Base-by-base conservation (phyloP, 257 asterid species). In the Nicotiana benthamiana region DNA sequence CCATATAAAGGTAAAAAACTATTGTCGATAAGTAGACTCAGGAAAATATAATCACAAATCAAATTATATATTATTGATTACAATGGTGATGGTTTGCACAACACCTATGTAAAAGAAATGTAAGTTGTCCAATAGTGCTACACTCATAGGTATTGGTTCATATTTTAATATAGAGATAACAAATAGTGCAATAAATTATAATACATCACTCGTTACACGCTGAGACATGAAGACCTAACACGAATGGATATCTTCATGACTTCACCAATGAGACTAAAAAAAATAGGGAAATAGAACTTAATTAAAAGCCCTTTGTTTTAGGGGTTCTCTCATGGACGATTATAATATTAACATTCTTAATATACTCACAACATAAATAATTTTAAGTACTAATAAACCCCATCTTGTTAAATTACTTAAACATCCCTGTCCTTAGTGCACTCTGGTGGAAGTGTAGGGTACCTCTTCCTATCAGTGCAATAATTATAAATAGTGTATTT, bases 401-500 rank as follows among this genome's bases (percentile, higher is more conserved):
- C 22, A 40, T 72, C 24, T 24, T 0, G 24, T 43, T 13, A 52
- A 24, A 56, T 6, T 54, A 80, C 40, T 87, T 32, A 87, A 17
- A 87, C 56, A 60, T 87, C 90, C 48, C 85, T 72, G 8, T 87
- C 80, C 75, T 82, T 87, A 1, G 83, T 28, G 75, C 90, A 87
- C 68, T 87, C 90, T 4, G 74, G 77, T 15, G 90, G 86, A 1
- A 70, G 62, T 0, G 9, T 54, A 3, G 86, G 85, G 24, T 74
- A 74, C 75, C 90, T 84, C 12, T n/a, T 1, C 77, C 74, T 79
- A 17, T 87, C 90, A 1, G 80, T 82, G 24, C 90, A 87, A 53
- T 87, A 87, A 46, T 87, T 87, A 57, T 87, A 84, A 5, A 87
- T 81, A n/a, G 88, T 87, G 36, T n/a, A 87, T 36, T 83, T 87